These are phyloP conservation scores for Trametopsis cervina DNA, from an alignment of 768 basidiomycete species.

Conservation along the genomic window DNA sequence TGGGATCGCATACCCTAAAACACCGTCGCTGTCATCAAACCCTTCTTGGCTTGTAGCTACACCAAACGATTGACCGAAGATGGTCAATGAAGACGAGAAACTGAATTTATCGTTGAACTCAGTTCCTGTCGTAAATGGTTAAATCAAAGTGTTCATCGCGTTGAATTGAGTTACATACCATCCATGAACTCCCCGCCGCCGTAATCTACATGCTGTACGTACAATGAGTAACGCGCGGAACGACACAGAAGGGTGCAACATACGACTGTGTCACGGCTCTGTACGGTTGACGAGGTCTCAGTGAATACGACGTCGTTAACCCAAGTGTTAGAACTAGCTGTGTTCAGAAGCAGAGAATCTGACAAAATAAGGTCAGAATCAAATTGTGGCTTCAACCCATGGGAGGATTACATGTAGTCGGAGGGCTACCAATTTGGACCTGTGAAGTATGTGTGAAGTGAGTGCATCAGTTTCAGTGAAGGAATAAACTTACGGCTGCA, in stretches of 20 bases:
- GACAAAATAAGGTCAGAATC: neutral
- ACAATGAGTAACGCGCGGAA: too few species aligned
- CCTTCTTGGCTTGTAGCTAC: slow-evolving; percentile 4
- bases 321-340: slow-evolving; percentile 18
- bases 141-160: neutral
- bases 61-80: slow-evolving; percentile 10
- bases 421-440: slow-evolving; percentile 10
- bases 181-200: neutral
- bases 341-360: slow-evolving; percentile 14
- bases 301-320: slow-evolving; percentile 12
- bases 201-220: slow-evolving; percentile 3
- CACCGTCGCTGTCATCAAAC: slow-evolving; percentile 11
- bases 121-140: neutral
- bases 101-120: slow-evolving; percentile 2
- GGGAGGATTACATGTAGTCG: slow-evolving; percentile 8
- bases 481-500: slow-evolving; percentile 1
- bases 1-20: slow-evolving; percentile 11
- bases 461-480: neutral
- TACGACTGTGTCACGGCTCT: slow-evolving; percentile 10
- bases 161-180: neutral
- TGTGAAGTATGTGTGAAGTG: neutral
- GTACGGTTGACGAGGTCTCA: slow-evolving; percentile 10
- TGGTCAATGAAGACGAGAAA: neutral
- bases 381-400: neutral
- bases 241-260: too few species aligned